phyloP scores from a whole-genome alignment of 805 yeast genomes.

The Scheffersomyces ergatensis region DNA sequence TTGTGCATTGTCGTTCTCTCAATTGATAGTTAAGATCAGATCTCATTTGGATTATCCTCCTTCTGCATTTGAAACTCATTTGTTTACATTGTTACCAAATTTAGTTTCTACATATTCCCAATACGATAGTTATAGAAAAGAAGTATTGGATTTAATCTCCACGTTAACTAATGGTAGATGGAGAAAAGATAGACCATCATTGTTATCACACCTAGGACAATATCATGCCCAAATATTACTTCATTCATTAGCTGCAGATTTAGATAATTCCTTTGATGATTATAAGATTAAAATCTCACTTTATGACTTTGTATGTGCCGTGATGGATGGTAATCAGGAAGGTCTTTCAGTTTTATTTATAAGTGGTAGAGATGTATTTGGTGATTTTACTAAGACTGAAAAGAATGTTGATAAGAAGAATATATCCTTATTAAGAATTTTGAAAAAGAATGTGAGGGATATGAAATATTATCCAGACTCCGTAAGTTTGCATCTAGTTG shows the following conservation, averaged over 20 bases:
- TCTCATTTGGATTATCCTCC: slow-evolving; percentile 46
- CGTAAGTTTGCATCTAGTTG: slow-evolving; percentile 65
- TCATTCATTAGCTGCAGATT: slow-evolving; percentile 56
- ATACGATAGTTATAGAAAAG: slow-evolving; percentile 45
- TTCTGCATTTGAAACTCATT: slow-evolving; percentile 61
- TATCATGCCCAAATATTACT: slow-evolving; percentile 58
- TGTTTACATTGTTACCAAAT: slow-evolving; percentile 55
- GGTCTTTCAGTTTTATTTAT: slow-evolving; percentile 71
- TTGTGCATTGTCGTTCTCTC: slow-evolving; percentile 53
- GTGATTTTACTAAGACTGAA: slow-evolving; percentile 21
- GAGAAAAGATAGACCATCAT: slow-evolving; percentile 63
- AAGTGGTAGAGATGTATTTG: slow-evolving; percentile 54
- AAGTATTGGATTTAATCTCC: slow-evolving; percentile 55
- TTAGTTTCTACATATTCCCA: slow-evolving; percentile 58
- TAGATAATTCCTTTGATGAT: slow-evolving; percentile 55
- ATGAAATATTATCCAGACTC: slow-evolving; percentile 56
- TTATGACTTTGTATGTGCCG: slow-evolving; percentile 64
- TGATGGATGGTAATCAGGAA: slow-evolving; percentile 71
- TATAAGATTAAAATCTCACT: slow-evolving; percentile 51
- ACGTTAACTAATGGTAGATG: slow-evolving; percentile 55
- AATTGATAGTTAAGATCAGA: slow-evolving; percentile 56
- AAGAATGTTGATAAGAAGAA: slow-evolving; percentile 16
- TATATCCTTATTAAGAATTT: slow-evolving; percentile 49
- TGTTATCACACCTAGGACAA: slow-evolving; percentile 78
- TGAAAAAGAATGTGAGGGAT: slow-evolving; percentile 54